Base-by-base conservation (phyloP, 768 basidiomycete species). In the Lentinula raphanica region DNA sequence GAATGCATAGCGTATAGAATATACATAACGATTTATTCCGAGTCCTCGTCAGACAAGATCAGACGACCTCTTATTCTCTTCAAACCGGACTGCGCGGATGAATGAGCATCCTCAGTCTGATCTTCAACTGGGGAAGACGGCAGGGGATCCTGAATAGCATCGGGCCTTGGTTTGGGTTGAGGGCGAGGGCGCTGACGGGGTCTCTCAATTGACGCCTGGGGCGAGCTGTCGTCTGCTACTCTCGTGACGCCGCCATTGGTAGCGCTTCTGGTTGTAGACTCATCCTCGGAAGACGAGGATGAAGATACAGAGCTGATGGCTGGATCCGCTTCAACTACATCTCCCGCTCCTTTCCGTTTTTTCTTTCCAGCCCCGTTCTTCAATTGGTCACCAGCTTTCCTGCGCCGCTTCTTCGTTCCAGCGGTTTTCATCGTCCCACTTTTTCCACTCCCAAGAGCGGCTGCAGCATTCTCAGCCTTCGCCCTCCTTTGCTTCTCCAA, bases 401-500 rank as follows among this genome's bases (percentile, higher is more conserved):
- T 71, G 49, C 77, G 69, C 53, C 77, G 67, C 67, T 81, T 73
- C 64, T 78, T 76, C 63, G 81, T 79, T 45, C 79, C 77, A 28
- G 76, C 71, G 48, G 78, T 56, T 73, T 79, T 70, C 90, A 85
- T 81, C 78, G 74, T 3, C 70, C 73, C 72, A 83, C 81, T 57
- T 78, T 68, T 32, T 63, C 64, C 31, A 58, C 64, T 62, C 3
- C 74, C 73, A 4, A 76, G 79, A 54, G 76, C 71, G 12, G 74
- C 80, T 36, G 79, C 79, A 28, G 74, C 74, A 32, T 73, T 74
- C 25, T 74, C 74, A 3, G 78, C 79, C 68, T 76, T 79, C 66
- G 83, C 81, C 48, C 89, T 79, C 65, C 83, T 69, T 51, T 60
- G 74, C 65, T 80, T 81, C 72, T 96, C 94, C 65, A 79, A 82